Conservation (phyloP, 1,284 basidiomycete species). For the Sanghuangporus weigelae region DNA sequence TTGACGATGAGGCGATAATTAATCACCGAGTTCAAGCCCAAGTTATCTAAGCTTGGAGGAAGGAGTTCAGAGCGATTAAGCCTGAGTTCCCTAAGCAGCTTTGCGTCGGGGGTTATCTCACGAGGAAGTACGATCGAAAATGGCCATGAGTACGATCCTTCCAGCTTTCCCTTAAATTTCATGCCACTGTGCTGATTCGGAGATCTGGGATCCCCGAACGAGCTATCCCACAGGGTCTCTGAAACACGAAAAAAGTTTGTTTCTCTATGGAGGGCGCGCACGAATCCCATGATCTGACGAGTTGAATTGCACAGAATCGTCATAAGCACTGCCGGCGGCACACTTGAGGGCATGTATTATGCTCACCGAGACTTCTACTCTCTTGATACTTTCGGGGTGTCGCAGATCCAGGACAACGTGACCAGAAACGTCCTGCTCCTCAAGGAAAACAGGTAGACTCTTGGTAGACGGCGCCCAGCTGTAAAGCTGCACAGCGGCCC, state of each 20-base stretch:
- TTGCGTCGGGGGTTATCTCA: background rate
- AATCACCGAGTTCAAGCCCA: constrained; percentile 3
- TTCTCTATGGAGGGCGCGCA: constrained; percentile 2
- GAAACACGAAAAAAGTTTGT: constrained; percentile 4
- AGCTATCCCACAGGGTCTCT: constrained; percentile 12
- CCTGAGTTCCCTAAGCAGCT: constrained; percentile 2
- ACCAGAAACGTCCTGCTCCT: constrained; percentile 9
- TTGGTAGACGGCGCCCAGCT: constrained; percentile 12
- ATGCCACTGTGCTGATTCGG: background rate
- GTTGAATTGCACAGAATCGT: too few species aligned
- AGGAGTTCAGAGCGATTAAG: constrained; percentile 8
- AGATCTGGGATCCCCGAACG: constrained; percentile 2
- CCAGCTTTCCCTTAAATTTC: constrained; percentile 13
- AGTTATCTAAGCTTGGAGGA: constrained; percentile 5
- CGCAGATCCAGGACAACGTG: constrained; percentile 8
- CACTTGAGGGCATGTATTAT: background rate
- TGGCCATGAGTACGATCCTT: constrained; percentile 12
- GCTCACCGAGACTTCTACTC: constrained; percentile 12
- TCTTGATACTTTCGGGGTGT: constrained; percentile 12
- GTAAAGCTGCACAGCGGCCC: constrained; percentile 1
- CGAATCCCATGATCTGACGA: constrained; percentile 9
- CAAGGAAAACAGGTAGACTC: constrained; percentile 11
- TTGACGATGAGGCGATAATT: constrained; percentile 9
- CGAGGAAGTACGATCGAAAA: constrained; percentile 13
- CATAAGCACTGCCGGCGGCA: background rate